phyloP scores from a whole-genome alignment of 345 rosid genomes.

The Euphorbia tirucalli region DNA sequence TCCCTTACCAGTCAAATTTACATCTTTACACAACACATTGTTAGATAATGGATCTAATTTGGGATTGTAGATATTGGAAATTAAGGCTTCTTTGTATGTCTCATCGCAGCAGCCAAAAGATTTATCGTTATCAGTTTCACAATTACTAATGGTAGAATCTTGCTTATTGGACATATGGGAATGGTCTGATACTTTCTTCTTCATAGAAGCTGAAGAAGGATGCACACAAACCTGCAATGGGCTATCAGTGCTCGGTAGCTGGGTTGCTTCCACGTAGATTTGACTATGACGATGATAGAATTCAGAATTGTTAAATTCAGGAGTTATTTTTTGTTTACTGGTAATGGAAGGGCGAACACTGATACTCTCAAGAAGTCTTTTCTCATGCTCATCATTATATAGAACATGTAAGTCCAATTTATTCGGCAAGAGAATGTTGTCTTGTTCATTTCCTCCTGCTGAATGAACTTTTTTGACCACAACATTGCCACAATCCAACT shows the following conservation, averaged over 20 bases:
- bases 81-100: constrained; percentile 21
- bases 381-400: constrained; percentile 23
- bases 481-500: constrained; percentile 36
- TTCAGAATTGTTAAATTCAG: constrained; percentile 5
- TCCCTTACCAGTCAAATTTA: constrained; percentile 27
- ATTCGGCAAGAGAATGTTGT: constrained; percentile 22
- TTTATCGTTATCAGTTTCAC: constrained; percentile 29
- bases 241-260: constrained; percentile 3
- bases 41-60: constrained; percentile 11
- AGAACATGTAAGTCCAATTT: constrained; percentile 27
- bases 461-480: constrained; percentile 33
- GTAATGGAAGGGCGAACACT: constrained; percentile 7
- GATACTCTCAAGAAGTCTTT: constrained; percentile 10
- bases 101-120: constrained; percentile 25
- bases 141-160: constrained; percentile 32
- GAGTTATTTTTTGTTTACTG: constrained; percentile 8
- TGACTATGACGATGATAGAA: constrained; percentile 10
- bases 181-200: constrained; percentile 13
- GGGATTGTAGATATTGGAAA: constrained; percentile 26
- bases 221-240: constrained; percentile 11
- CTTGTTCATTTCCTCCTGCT: constrained; percentile 25
- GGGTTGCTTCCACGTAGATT: neutral
- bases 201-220: constrained; percentile 5
- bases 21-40: constrained; percentile 20
- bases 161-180: constrained; percentile 24